Evolutionary conservation across 2,329 filamentous ascomycete species (phyloP), one percentile per base, ranked within the genome.

Genomic region (Talaromyces sp.): DNA sequence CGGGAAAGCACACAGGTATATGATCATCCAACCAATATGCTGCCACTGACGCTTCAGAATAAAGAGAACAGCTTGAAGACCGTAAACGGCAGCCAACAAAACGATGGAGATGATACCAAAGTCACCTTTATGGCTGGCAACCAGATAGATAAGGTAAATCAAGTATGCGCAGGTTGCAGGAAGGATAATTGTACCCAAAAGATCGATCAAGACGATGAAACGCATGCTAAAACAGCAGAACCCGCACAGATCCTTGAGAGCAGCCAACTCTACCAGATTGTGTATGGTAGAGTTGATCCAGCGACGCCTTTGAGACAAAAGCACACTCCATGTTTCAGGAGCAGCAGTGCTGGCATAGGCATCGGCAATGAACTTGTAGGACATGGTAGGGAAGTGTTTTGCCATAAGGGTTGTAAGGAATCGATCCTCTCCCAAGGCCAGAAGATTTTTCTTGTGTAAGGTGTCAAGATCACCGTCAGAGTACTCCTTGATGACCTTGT

Each of bases 271-370:
- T 31, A 90, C 90, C 74, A 99, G 79, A 76, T 99, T 99, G 84
- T 99, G 95, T 67, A 99, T 90, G 10, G 95, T 99, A 1, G 95
- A 98, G 81, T 99, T 99, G 78, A 99, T 99, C 95, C 95, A 99
- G 76, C 95, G 90, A 83, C 95, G 93, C 84, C 95, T 89, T 77
- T 99, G 95, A n/a, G 95, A 99, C 37, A 99, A 84, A 71, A 99
- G 81, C 72, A 99, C 92, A 73, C 89, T 91, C 92, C 93, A 99
- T 27, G 90, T 91, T 73, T 98, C 93, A 2, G 95, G 95, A 0
- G 95, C 95, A 50, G 94, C 94, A 1, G 95, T 99, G 73, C 91
- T 89, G 70, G 93, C 96, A 77, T 93, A 95, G 8, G 95, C 95
- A 78, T 97, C 92, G 0, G 93, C 87, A 61, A 97, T 86, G 77